Evolutionary conservation across 148 eudicot species (phyloP).

Genomic region (Diospyros kaki): DNA sequence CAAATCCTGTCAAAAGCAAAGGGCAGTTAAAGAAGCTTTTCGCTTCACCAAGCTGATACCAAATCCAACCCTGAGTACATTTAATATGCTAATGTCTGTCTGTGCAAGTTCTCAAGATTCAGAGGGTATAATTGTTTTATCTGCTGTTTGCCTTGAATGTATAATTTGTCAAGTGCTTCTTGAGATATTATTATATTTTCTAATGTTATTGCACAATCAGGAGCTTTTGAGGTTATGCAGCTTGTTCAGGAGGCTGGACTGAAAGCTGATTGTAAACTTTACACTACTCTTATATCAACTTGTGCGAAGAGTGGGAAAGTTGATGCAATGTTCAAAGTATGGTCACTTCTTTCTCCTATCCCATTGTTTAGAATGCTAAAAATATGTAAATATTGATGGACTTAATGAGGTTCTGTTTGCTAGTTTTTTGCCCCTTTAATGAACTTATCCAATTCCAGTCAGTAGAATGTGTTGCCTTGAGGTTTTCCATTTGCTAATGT

Average conservation of each 20-base stretch:
- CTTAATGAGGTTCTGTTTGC: neutral
- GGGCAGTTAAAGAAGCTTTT: constrained; percentile 85
- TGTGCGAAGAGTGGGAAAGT: constrained; percentile 96
- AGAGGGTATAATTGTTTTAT: constrained; percentile 47
- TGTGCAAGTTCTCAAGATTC: constrained; percentile 83
- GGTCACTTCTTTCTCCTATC: constrained; percentile 7
- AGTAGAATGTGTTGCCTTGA: neutral
- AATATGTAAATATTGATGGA: neutral
- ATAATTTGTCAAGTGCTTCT: neutral
- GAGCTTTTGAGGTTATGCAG: constrained; percentile 73
- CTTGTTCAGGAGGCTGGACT: constrained; percentile 66
- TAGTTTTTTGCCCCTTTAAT: neutral
- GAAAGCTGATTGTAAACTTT: constrained; percentile 87
- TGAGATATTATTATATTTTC: neutral
- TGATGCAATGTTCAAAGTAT: constrained; percentile 90
- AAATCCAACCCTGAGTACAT: constrained; percentile 89
- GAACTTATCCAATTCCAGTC: too few relatives aligned
- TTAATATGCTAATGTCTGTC: constrained; percentile 97
- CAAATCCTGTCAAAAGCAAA: constrained; percentile 64
- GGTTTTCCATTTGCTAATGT: too few relatives aligned
- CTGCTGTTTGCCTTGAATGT: neutral
- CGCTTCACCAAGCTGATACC: constrained; percentile 74
- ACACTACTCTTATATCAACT: constrained; percentile 90
- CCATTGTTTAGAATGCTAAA: neutral
- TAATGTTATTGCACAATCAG: constrained; percentile 30